Percentiles rank a stretch among this genome's conserved stretches.
Evolutionary conservation across 352 stramenopile species (phyloP).

Genomic region (Bremia lactucae): DNA sequence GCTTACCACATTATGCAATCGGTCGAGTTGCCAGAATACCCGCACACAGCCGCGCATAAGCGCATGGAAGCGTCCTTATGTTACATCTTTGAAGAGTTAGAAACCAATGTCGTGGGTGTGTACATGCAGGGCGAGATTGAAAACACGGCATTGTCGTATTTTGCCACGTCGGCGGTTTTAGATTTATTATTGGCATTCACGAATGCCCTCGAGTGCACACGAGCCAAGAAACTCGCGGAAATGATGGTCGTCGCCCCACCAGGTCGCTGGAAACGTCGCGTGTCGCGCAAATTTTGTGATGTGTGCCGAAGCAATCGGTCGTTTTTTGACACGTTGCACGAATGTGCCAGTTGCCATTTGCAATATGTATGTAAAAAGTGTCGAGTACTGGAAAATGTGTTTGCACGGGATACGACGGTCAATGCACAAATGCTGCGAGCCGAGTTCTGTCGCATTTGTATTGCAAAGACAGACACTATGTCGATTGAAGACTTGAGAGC

Average conservation of each 20-base stretch:
- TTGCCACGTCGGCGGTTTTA: constrained; percentile 16
- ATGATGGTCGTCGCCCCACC: constrained; percentile 13
- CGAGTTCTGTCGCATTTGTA: constrained; percentile 25
- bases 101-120: constrained; percentile 20
- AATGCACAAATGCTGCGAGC: constrained; percentile 15
- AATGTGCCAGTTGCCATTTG: constrained; percentile 21
- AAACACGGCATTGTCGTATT: constrained; percentile 14
- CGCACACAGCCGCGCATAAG: constrained; percentile 18
- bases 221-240: constrained; percentile 24
- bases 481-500: constrained; percentile 19
- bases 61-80: constrained; percentile 19
- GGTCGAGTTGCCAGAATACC: constrained; percentile 21
- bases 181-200: constrained; percentile 17
- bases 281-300: constrained; percentile 16
- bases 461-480: constrained; percentile 19
- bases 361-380: constrained; percentile 27
- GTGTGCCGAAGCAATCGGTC: constrained; percentile 20
- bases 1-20: constrained; percentile 39
- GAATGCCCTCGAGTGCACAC: constrained; percentile 21
- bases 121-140: constrained; percentile 28
- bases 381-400: constrained; percentile 22
- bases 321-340: constrained; percentile 20
- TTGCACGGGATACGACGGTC: constrained; percentile 12
- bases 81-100: constrained; percentile 32
- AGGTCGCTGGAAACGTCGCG: constrained; percentile 4